phyloP scores from a whole-genome alignment of 805 yeast species.

The Metschnikowia drakensbergensis region DNA sequence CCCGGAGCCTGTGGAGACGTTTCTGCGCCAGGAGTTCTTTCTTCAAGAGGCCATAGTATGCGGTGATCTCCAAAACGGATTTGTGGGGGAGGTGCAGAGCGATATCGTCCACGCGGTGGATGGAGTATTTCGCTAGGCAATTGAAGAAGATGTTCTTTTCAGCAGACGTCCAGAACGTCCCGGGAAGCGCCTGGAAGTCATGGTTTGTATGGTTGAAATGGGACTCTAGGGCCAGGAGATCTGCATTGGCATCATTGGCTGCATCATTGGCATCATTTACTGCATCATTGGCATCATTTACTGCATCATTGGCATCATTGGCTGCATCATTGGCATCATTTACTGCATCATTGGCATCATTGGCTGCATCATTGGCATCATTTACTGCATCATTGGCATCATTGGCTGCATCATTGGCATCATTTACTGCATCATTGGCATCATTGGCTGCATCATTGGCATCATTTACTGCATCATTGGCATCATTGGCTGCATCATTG shows the following conservation, averaged over 20 bases:
- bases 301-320: neutral
- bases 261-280: neutral
- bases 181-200: constrained; percentile 17
- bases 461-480: no score
- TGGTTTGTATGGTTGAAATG: neutral
- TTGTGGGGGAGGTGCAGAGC: constrained; percentile 37
- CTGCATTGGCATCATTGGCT: neutral
- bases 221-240: neutral
- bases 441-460: neutral
- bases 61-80: constrained; percentile 40
- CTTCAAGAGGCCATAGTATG: constrained; percentile 42
- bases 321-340: neutral
- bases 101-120: constrained; percentile 43
- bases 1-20: neutral
- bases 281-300: neutral
- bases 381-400: no score
- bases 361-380: neutral
- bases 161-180: constrained; percentile 41
- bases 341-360: neutral
- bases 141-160: constrained; percentile 55
- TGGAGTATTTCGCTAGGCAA: constrained; percentile 47
- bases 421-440: no score
- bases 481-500: neutral
- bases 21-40: constrained; percentile 16
- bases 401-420: neutral